Conservation (phyloP, 306 rosid genomes). For the Oemleria cerasiformis region DNA sequence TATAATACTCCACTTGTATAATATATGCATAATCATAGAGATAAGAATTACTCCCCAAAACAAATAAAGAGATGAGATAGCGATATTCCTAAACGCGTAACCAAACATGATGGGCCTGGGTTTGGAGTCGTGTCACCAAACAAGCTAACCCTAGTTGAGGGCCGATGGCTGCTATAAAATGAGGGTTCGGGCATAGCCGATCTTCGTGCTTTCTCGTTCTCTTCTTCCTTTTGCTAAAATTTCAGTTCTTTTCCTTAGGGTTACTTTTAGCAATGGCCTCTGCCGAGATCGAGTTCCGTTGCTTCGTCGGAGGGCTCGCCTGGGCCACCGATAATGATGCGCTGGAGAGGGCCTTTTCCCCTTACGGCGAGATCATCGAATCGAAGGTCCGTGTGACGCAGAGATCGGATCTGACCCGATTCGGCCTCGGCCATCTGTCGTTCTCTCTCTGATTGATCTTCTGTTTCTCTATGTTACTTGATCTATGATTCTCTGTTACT, state of each 20-base stretch:
- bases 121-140: background rate
- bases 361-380: slow-evolving; percentile 63
- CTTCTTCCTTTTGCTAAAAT: background rate
- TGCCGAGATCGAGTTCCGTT: slow-evolving; percentile 67
- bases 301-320: slow-evolving; percentile 96
- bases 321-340: slow-evolving; percentile 82
- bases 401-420: slow-evolving; percentile 71
- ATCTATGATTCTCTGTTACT: slow-evolving; percentile 50
- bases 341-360: slow-evolving; percentile 57
- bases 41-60: background rate
- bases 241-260: background rate
- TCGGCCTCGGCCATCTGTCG: slow-evolving; percentile 53
- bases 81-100: background rate
- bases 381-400: slow-evolving; percentile 96
- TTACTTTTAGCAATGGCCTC: slow-evolving; percentile 41
- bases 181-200: fast-evolving
- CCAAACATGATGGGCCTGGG: slow-evolving; percentile 20
- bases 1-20: too few relatives aligned
- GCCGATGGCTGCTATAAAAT: slow-evolving; percentile 33
- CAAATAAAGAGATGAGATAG: background rate
- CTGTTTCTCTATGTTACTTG: slow-evolving; percentile 70
- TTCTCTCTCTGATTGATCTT: slow-evolving; percentile 43
- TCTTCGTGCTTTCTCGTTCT: slow-evolving; percentile 10
- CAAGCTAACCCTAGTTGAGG: slow-evolving; percentile 44
- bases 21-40: too few relatives aligned